Evolutionary conservation across 352 stramenopile genomes (phyloP), one percentile per base, ranked within the genome.

Genomic region (Pythium oligandrum): DNA sequence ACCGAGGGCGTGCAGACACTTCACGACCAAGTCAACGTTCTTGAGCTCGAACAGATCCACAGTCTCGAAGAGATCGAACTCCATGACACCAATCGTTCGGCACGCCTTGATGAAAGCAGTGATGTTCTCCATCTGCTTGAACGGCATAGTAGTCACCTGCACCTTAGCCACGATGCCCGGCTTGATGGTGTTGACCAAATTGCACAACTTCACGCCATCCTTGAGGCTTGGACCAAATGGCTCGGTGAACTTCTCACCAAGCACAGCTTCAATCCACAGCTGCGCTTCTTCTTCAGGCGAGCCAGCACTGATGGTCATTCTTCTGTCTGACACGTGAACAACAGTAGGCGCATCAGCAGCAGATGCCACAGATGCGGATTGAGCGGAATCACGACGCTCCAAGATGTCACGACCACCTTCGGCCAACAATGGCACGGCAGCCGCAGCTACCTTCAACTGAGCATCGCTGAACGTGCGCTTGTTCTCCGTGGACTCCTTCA

Each of bases 71-170:
- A 96, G 63, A 59, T 95, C 87, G 55, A 91, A 89, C 59, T 96
- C 83, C 1, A 78, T 66, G 11, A 96, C 89, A n/a, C 87, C 86
- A 40, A 96, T 61, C 0, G 57, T 58, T n/a, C 87, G 75, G 49
- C 83, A 95, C 2, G 78, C 84, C 17, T 75, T 80, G 30, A 97
- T 58, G 51, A 96, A 97, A 49, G 61, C 68, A 6, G 70, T 84
- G 45, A 96, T 73, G 60, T 97, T 97, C 57, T 97, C 87, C 86
- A 96, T 96, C 57, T 94, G 86, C 71, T 92, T 94, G 66, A 96
- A 96, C 4, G 80, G 78, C 69, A 88, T 90, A 4, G 64, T 46
- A 2, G 83, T 88, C 12, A 61, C 72, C 67, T 91, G 73, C 34
- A 93, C 86, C 39, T 66, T 65, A 31, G 66, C 45, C 6, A 90